Evolutionary conservation across 305 asterid genomes (phyloP).

Genomic region (Rubia balearica): DNA sequence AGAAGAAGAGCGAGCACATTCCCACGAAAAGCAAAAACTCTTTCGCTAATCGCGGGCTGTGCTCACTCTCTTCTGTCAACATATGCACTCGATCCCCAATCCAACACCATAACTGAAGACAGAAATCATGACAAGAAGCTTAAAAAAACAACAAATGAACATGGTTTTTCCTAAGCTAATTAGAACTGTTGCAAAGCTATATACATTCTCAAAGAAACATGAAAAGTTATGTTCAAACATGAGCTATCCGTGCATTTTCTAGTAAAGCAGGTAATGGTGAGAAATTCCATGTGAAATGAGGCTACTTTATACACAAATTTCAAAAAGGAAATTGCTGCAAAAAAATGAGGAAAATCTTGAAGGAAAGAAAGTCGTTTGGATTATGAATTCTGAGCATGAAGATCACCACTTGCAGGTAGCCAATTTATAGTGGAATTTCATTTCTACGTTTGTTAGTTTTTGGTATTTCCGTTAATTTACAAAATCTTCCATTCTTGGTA

Average conservation of each 20-base stretch:
- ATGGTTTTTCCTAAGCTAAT: not conserved
- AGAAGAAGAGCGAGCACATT: constrained; percentile 32
- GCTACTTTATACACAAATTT: not conserved
- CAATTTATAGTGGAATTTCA: constrained; percentile 2
- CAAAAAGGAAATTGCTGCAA: not conserved
- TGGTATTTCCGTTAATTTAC: constrained; percentile 6
- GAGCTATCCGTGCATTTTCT: not conserved
- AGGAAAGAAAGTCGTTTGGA: constrained; percentile 2
- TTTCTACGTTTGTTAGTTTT: not conserved
- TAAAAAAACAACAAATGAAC: not conserved
- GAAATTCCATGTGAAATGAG: constrained; percentile 9
- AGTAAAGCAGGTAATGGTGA: not conserved
- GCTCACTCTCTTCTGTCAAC: constrained; percentile 37
- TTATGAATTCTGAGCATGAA: constrained; percentile 4
- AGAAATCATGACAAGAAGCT: not conserved
- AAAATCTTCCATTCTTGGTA: constrained; percentile 2
- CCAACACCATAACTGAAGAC: not conserved
- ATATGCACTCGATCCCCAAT: constrained; percentile 12
- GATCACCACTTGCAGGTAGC: too few relatives aligned
- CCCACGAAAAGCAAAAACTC: constrained; percentile 19
- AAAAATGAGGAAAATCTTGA: not conserved
- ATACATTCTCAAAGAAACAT: not conserved
- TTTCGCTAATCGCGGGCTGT: constrained; percentile 24
- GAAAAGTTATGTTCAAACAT: not conserved
- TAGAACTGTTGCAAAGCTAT: not conserved